phyloP scores from a whole-genome alignment of 306 rosid genomes.

The Sphenostylis stenocarpa region DNA sequence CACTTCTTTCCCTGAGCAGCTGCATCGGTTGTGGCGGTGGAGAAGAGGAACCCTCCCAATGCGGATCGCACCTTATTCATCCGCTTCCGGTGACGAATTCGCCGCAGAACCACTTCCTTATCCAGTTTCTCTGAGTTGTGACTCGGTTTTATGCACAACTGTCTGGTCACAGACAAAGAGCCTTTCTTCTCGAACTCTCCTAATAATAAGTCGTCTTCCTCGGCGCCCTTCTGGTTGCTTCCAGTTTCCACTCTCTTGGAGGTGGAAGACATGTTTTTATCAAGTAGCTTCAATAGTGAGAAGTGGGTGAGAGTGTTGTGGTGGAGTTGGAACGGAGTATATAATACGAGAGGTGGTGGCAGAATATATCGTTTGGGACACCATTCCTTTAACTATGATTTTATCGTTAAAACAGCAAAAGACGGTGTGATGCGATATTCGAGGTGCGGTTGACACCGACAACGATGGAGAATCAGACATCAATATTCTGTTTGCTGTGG shows the following conservation, averaged over 20 bases:
- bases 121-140: slow-evolving; percentile 23
- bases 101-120: slow-evolving; percentile 36
- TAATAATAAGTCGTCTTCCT: not conserved
- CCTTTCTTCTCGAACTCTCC: slow-evolving; percentile 11
- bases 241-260: not conserved
- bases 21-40: not conserved
- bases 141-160: slow-evolving; percentile 27
- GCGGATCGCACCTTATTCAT: slow-evolving; percentile 34
- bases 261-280: slow-evolving; percentile 23
- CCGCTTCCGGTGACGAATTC: slow-evolving; percentile 46
- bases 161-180: slow-evolving; percentile 24
- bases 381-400: not conserved
- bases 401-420: not conserved
- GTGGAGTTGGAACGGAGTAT: not conserved
- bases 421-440: slow-evolving; percentile 19
- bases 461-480: not conserved
- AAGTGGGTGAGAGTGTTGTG: too few relatives aligned
- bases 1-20: slow-evolving; percentile 24
- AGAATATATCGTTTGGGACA: not conserved
- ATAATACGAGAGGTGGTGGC: not conserved
- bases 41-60: slow-evolving; percentile 27
- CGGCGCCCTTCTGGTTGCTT: not conserved
- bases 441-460: not conserved
- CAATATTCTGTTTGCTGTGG: not conserved
- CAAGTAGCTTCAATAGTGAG: too few relatives aligned